These are phyloP conservation scores for Astragalus glycyphyllos DNA, from an alignment of 306 rosid genomes.

Conservation along the genomic window DNA sequence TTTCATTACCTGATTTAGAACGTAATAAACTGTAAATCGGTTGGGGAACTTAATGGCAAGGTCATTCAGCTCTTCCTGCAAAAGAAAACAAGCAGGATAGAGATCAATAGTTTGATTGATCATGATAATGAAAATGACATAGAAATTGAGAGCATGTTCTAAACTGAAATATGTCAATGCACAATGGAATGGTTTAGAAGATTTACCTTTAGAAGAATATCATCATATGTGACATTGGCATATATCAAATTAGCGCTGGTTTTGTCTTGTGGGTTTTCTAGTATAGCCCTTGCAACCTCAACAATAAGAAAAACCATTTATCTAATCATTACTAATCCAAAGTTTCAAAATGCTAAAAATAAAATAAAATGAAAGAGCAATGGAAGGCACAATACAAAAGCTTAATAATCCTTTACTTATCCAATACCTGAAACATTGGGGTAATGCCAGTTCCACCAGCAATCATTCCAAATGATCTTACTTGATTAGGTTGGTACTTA, in stretches of 20 bases:
- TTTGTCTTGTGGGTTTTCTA: constrained; percentile 76
- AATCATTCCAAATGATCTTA: constrained; percentile 87
- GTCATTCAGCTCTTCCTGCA: constrained; percentile 81
- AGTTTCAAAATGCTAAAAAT: constrained; percentile 25
- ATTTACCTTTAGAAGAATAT: constrained; percentile 82
- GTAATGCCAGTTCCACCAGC: constrained; percentile 97
- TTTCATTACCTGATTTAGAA: constrained; percentile 75
- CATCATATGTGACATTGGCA: constrained; percentile 81
- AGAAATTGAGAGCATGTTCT: background rate
- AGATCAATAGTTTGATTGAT: background rate
- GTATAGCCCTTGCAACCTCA: constrained; percentile 82
- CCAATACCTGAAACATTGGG: constrained; percentile 86
- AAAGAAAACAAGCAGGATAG: constrained; percentile 8
- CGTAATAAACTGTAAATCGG: constrained; percentile 69
- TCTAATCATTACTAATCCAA: background rate
- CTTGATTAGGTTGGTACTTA: constrained; percentile 75
- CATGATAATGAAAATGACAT: background rate
- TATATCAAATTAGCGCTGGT: constrained; percentile 75
- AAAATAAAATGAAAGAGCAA: constrained; percentile 7
- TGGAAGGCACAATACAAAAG: background rate
- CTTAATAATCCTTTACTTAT: constrained; percentile 17
- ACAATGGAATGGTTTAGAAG: constrained; percentile 4
- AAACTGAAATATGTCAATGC: constrained; percentile 34
- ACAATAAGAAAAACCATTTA: background rate
- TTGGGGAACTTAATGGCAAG: constrained; percentile 62